Percentiles rank a stretch among this genome's conserved stretches.
Conservation (phyloP, 257 asterid species). For the Primulina eburnea region DNA sequence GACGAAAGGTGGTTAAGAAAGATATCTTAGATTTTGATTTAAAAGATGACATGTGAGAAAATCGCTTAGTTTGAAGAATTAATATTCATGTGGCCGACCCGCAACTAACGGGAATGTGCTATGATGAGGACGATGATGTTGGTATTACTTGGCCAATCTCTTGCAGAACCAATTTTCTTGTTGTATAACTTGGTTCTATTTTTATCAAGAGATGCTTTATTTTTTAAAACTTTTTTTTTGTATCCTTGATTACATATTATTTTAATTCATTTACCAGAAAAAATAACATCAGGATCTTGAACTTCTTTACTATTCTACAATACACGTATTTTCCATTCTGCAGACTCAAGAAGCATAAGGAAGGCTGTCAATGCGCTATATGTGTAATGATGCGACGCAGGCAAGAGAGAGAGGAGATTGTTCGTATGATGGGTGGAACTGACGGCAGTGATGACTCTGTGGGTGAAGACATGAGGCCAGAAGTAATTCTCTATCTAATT, state of each 20-base stretch:
- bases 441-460: conserved; percentile 71
- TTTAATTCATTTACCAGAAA: neutral
- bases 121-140: no score
- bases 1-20: no score
- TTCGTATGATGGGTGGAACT: conserved; percentile 57
- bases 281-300: neutral
- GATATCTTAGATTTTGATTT: no score
- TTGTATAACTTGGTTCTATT: neutral
- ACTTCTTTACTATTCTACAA: conserved; percentile 4
- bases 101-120: no score
- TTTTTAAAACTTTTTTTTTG: no score
- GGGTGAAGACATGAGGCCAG: conserved; percentile 56
- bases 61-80: no score
- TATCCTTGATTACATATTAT: neutral
- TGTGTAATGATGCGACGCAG: conserved; percentile 97
- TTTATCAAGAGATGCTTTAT: neutral
- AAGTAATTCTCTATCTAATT: conserved; percentile 41
- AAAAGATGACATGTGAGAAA: no score
- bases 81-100: no score
- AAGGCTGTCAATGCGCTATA: conserved; percentile 93
- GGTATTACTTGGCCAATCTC: neutral
- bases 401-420: conserved; percentile 87
- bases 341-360: conserved; percentile 95
- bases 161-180: neutral
- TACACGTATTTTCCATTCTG: conserved; percentile 1